Percentiles rank a stretch among this genome's conserved stretches.
These are phyloP conservation scores for Sphaerulina populicola DNA, from an alignment of 2,329 filamentous ascomycete genomes.

Conservation along the genomic window DNA sequence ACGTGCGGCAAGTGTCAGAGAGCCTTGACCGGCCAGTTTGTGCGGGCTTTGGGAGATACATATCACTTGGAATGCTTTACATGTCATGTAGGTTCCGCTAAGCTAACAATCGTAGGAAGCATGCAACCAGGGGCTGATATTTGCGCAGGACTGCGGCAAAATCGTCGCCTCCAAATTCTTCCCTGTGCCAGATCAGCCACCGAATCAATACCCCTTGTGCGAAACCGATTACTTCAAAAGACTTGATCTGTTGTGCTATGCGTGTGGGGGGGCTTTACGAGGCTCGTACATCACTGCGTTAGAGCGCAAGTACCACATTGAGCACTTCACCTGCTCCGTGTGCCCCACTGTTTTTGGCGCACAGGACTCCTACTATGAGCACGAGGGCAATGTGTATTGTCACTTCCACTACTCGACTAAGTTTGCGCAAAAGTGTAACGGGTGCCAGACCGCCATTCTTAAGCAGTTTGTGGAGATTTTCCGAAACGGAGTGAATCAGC, in stretches of 20 bases:
- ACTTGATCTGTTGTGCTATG: constrained; percentile 80
- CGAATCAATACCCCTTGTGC: constrained; percentile 86
- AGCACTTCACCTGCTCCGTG: constrained; percentile 96
- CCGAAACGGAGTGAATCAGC: constrained; percentile 93
- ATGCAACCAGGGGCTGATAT: constrained; percentile 19
- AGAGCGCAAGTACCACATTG: constrained; percentile 96
- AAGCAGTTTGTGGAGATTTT: constrained; percentile 99
- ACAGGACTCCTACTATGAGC: constrained; percentile 97
- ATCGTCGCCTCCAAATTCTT: constrained; percentile 99
- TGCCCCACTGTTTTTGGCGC: constrained; percentile 97
- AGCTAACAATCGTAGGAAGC: background rate
- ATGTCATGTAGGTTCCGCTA: constrained; percentile 63
- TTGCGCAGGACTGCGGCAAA: constrained; percentile 81
- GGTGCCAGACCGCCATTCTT: constrained; percentile 90
- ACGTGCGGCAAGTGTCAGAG: constrained; percentile 77
- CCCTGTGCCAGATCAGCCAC: constrained; percentile 83
- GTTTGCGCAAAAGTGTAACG: constrained; percentile 92
- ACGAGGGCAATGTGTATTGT: constrained; percentile 92
- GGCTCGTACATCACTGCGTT: constrained; percentile 97
- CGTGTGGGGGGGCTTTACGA: constrained; percentile 83
- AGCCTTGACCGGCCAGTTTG: constrained; percentile 86
- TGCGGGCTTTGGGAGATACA: constrained; percentile 83
- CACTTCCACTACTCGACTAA: constrained; percentile 98
- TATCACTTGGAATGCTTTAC: constrained; percentile 98
- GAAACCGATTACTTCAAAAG: constrained; percentile 96